phyloP scores from a whole-genome alignment of 2,329 filamentous ascomycete species.

The Fusarium graminum region DNA sequence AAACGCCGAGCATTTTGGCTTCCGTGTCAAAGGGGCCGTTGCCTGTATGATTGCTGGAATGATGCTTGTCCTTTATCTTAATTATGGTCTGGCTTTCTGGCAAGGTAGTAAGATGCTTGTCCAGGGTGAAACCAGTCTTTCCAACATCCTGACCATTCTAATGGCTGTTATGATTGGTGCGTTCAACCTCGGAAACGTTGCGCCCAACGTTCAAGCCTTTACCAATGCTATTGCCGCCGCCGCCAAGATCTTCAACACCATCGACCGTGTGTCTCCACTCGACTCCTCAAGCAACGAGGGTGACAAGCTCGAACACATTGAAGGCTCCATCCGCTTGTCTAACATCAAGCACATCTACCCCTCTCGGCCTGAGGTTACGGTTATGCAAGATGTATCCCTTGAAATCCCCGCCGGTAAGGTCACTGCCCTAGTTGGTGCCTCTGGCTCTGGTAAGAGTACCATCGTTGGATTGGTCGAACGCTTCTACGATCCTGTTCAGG shows the following conservation, averaged over 20 bases:
- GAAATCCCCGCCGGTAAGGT: conserved; percentile 89
- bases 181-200: conserved; percentile 89
- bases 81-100: conserved; percentile 91
- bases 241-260: conserved; percentile 92
- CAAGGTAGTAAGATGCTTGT: conserved; percentile 83
- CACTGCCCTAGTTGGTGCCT: conserved; percentile 92
- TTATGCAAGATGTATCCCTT: conserved; percentile 87
- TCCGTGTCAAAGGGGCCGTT: conserved; percentile 78
- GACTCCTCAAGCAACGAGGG: conserved; percentile 80
- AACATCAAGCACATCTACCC: conserved; percentile 95
- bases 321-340: conserved; percentile 83
- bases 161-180: conserved; percentile 94
- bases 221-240: conserved; percentile 85
- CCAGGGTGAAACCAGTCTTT: conserved; percentile 72
- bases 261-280: conserved; percentile 87
- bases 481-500: conserved; percentile 91
- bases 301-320: conserved; percentile 77
- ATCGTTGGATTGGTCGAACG: conserved; percentile 93
- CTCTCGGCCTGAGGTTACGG: conserved; percentile 87
- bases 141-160: conserved; percentile 83
- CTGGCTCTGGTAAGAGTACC: conserved; percentile 94
- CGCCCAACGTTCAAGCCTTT: conserved; percentile 88
- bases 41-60: conserved; percentile 85
- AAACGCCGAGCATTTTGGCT: conserved; percentile 80
- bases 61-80: conserved; percentile 87